These are phyloP conservation scores for Coemansia reversa DNA, from an alignment of 192 early-diverging fungal genomes.

Conservation along the genomic window DNA sequence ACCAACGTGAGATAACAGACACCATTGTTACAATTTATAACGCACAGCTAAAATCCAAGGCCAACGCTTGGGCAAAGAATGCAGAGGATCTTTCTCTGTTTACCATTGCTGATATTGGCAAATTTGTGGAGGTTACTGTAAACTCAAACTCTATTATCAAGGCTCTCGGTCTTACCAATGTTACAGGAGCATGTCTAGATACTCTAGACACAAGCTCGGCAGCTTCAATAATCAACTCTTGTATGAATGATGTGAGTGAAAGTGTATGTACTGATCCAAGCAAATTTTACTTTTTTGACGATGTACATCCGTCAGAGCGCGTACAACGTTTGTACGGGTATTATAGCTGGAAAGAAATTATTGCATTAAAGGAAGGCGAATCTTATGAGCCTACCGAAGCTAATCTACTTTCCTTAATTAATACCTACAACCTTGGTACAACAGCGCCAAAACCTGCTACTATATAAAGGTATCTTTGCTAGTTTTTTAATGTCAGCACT, in stretches of 20 bases:
- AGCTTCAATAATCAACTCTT: not conserved
- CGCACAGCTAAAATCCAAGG: slow-evolving; percentile 11
- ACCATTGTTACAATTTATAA: slow-evolving; percentile 11
- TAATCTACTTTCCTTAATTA: slow-evolving; percentile 26
- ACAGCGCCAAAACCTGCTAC: slow-evolving; percentile 25
- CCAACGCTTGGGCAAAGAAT: slow-evolving; percentile 18
- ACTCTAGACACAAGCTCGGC: not conserved
- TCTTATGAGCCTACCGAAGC: slow-evolving; percentile 10
- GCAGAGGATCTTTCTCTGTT: slow-evolving; percentile 5
- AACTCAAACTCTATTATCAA: slow-evolving; percentile 7
- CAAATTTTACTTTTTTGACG: slow-evolving; percentile 31
- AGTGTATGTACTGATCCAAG: slow-evolving; percentile 21
- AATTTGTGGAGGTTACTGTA: slow-evolving; percentile 20
- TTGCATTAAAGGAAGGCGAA: slow-evolving; percentile 3
- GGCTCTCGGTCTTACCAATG: slow-evolving; percentile 28
- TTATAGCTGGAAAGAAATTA: slow-evolving; percentile 6
- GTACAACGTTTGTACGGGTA: slow-evolving; percentile 41
- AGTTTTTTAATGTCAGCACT: too few species aligned
- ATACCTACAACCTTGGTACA: slow-evolving; percentile 29
- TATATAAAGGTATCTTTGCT: too few species aligned
- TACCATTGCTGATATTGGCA: slow-evolving; percentile 21
- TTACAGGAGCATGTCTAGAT: slow-evolving; percentile 12
- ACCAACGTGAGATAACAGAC: not conserved
- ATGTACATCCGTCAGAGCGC: slow-evolving; percentile 30
- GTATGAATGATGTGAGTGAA: not conserved